These are phyloP conservation scores for Botryotinia narcissicola DNA, from an alignment of 2,329 filamentous ascomycete genomes.

Conservation along the genomic window DNA sequence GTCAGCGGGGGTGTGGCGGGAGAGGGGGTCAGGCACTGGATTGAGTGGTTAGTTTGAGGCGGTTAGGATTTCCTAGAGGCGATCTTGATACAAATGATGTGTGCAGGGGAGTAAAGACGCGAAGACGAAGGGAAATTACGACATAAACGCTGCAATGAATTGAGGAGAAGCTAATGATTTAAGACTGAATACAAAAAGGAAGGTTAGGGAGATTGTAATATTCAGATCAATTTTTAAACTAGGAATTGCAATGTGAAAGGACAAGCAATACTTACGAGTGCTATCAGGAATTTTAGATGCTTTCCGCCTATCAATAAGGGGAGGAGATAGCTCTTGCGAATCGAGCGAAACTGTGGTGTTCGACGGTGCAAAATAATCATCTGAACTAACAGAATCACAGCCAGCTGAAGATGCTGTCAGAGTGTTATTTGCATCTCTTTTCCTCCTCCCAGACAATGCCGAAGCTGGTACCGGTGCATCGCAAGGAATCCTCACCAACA, in stretches of 20 bases:
- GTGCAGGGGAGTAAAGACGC: background rate
- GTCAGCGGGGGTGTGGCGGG: background rate
- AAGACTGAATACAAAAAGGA: background rate
- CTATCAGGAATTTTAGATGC: background rate
- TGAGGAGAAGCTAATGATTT: background rate
- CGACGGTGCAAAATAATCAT: background rate
- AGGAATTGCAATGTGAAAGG: background rate
- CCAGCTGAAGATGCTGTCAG: background rate
- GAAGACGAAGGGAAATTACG: background rate
- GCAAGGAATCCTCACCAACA: slow-evolving; percentile 27
- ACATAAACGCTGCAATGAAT: background rate
- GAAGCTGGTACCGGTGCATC: slow-evolving; percentile 14
- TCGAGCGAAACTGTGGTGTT: background rate
- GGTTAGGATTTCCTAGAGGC: no score
- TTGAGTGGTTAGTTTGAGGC: background rate
- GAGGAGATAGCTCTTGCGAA: background rate
- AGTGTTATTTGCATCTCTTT: background rate
- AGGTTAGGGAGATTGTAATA: background rate
- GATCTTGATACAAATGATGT: background rate
- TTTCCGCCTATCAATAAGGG: background rate
- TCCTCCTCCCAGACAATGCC: background rate
- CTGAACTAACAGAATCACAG: background rate
- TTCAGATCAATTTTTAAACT: no score
- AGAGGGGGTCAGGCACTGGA: background rate
- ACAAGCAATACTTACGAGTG: background rate